Evolutionary conservation across 1,139 yeast species (phyloP).

Genomic region (Scheffersomyces cryptocercus): DNA sequence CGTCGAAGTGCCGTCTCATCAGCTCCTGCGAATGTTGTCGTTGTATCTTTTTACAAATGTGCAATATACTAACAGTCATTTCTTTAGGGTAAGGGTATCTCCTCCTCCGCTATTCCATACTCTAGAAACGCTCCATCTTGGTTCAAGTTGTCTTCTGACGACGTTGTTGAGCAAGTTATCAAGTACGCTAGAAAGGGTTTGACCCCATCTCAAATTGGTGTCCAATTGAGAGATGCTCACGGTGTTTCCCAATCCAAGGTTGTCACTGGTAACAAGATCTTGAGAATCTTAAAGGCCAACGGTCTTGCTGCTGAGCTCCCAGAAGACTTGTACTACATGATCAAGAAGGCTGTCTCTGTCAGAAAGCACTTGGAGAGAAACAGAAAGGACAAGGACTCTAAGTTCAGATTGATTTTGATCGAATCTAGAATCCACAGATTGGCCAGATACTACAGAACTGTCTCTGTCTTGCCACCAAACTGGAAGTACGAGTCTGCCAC

Average conservation of each 20-base stretch:
- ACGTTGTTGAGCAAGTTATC: conserved; percentile 96
- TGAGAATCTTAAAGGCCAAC: conserved; percentile 98
- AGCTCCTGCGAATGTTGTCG: too few relatives aligned
- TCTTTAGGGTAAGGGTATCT: conserved; percentile 94
- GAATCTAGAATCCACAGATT: conserved; percentile 99
- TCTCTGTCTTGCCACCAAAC: conserved; percentile 98
- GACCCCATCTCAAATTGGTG: conserved; percentile 99
- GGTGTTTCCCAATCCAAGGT: conserved; percentile 98
- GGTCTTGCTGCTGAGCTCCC: conserved; percentile 99
- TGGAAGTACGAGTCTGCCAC: conserved; percentile 99
- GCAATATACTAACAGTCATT: conserved; percentile 31
- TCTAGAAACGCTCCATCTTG: conserved; percentile 99
- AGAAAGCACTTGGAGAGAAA: conserved; percentile 99
- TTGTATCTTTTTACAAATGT: conserved; percentile 5
- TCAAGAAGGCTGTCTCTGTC: conserved; percentile 99
- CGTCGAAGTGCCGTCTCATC: too few relatives aligned
- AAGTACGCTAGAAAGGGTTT: conserved; percentile 99
- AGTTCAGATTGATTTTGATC: conserved; percentile 99
- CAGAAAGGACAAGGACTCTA: conserved; percentile 99
- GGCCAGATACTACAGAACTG: conserved; percentile 99
- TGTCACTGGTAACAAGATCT: conserved; percentile 99
- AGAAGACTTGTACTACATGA: conserved; percentile 98
- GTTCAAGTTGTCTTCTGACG: conserved; percentile 97
- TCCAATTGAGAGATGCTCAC: conserved; percentile 98
- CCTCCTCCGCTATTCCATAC: conserved; percentile 99